phyloP scores from a whole-genome alignment of 2,329 filamentous ascomycete genomes.

The Pseudogymnoascus sp. region DNA sequence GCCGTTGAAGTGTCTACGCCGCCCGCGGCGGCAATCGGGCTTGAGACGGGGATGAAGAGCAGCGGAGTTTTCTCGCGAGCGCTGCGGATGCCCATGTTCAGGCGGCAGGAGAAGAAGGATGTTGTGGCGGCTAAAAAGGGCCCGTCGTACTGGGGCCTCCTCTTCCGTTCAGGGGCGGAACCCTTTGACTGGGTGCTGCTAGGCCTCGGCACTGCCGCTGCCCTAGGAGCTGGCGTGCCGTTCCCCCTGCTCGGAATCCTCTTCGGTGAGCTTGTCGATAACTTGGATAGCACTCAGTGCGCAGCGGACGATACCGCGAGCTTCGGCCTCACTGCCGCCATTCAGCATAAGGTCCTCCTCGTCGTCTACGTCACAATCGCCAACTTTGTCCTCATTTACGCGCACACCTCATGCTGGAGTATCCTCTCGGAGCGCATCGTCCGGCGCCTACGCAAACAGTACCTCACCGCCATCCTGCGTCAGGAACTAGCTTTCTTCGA shows the following conservation, averaged over 20 bases:
- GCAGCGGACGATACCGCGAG: slow-evolving; percentile 20
- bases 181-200: slow-evolving; percentile 27
- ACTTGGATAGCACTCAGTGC: slow-evolving; percentile 30
- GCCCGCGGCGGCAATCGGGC: not conserved
- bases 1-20: slow-evolving; percentile 1
- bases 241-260: slow-evolving; percentile 56
- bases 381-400: slow-evolving; percentile 41
- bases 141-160: not conserved
- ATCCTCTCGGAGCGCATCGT: slow-evolving; percentile 41
- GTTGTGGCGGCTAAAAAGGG: not conserved
- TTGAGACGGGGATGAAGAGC: not conserved
- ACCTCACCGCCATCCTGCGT: slow-evolving; percentile 39
- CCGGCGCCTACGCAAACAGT: slow-evolving; percentile 35
- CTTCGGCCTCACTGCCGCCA: slow-evolving; percentile 26
- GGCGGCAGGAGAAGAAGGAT: not conserved
- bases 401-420: slow-evolving; percentile 41
- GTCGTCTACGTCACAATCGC: slow-evolving; percentile 51
- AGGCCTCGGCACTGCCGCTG: slow-evolving; percentile 33
- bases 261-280: slow-evolving; percentile 55
- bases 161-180: slow-evolving; percentile 9
- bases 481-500: slow-evolving; percentile 45
- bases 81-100: not conserved
- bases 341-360: slow-evolving; percentile 49
- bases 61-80: not conserved
- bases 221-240: slow-evolving; percentile 49